Conservation (phyloP, 768 basidiomycete genomes). For the Mycena belliarum region DNA sequence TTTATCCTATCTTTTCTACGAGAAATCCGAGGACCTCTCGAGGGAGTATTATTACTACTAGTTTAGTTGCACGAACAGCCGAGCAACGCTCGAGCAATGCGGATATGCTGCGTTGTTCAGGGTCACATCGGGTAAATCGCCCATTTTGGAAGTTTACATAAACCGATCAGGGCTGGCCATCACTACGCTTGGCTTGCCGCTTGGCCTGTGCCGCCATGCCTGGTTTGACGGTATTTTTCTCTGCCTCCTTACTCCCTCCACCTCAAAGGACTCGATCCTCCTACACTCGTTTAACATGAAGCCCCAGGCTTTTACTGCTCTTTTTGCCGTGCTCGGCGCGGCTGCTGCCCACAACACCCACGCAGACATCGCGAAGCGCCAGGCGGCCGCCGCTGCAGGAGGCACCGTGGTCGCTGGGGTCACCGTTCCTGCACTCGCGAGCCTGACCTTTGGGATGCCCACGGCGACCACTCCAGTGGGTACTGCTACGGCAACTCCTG, state of each 20-base stretch:
- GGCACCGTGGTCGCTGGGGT: slow-evolving; percentile 28
- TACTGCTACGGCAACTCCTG: slow-evolving; percentile 55
- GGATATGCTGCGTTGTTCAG: no score
- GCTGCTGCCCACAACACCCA: slow-evolving; percentile 39
- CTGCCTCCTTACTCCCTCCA: background rate
- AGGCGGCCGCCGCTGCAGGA: slow-evolving; percentile 11
- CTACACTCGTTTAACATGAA: slow-evolving; percentile 39
- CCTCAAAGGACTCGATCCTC: background rate
- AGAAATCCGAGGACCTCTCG: no score
- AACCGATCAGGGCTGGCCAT: background rate
- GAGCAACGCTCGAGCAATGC: no score
- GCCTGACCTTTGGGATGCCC: slow-evolving; percentile 66
- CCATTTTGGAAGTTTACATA: background rate
- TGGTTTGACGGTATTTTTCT: background rate
- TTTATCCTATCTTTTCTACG: no score
- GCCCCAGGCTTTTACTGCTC: slow-evolving; percentile 41
- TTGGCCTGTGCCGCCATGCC: no score
- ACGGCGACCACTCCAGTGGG: slow-evolving; percentile 48
- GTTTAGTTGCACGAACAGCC: no score
- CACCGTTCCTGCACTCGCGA: slow-evolving; percentile 56
- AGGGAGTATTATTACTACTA: no score
- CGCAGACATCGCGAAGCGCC: slow-evolving; percentile 19
- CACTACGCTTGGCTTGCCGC: background rate
- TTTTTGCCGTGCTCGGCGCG: slow-evolving; percentile 43
- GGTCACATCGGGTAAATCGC: no score